phyloP scores from a whole-genome alignment of 106 monocot genomes.

The Hemerocallis citrina region DNA sequence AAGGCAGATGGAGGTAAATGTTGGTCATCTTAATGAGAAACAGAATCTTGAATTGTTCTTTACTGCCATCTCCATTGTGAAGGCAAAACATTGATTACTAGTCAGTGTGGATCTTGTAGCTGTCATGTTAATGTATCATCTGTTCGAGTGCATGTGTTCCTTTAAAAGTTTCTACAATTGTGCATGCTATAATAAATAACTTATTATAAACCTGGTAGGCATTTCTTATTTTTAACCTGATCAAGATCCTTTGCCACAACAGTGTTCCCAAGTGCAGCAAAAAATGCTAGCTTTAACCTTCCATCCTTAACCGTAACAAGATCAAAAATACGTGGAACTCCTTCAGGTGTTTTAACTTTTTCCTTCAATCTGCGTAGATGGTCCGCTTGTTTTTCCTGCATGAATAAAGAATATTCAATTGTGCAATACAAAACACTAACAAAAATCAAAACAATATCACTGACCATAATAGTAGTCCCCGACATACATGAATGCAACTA shows the following conservation, averaged over 20 bases:
- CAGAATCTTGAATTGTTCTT: too few relatives aligned
- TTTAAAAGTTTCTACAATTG: too few relatives aligned
- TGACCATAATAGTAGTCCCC: too few relatives aligned
- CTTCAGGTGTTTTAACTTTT: conserved; percentile 75
- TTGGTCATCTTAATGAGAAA: too few relatives aligned
- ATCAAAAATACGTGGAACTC: conserved; percentile 96
- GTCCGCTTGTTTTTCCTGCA: conserved; percentile 81
- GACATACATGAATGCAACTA: not conserved
- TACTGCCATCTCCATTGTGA: too few relatives aligned
- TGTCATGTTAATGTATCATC: not conserved
- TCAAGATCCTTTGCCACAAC: conserved; percentile 90
- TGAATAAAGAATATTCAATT: conserved; percentile 1
- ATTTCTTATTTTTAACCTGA: conserved; percentile 78
- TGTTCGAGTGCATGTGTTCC: too few relatives aligned
- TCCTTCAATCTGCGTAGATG: conserved; percentile 47
- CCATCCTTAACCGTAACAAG: conserved; percentile 69
- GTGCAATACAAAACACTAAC: not conserved
- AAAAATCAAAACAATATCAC: not conserved
- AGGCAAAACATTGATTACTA: too few relatives aligned
- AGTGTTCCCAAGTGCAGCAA: conserved; percentile 75
- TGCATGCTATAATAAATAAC: too few relatives aligned
- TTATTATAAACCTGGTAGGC: too few relatives aligned
- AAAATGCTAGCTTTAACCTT: conserved; percentile 79
- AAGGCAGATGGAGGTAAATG: too few relatives aligned
- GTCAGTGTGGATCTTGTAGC: too few relatives aligned